Evolutionary conservation across 108 stramenopile genomes (phyloP).

Genomic region (Mayamaea pseudoterrestris): DNA sequence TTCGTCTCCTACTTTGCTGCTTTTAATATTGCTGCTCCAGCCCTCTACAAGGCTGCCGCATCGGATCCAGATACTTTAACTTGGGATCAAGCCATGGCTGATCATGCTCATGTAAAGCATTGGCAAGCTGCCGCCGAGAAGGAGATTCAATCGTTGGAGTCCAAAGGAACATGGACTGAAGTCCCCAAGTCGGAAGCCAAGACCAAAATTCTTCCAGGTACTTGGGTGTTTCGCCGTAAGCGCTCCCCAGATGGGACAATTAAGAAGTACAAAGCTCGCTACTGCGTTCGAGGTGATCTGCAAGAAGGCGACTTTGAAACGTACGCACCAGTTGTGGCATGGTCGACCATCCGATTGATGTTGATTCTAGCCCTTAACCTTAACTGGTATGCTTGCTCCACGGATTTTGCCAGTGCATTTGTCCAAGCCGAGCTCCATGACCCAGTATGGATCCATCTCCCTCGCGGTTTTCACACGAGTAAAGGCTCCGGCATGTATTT

Average conservation of each 20-base stretch:
- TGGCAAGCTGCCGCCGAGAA: neutral
- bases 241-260: conserved; percentile 24
- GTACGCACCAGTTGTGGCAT: conserved; percentile 30
- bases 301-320: conserved; percentile 8
- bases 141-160: neutral
- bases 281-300: conserved; percentile 21
- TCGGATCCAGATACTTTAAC: conserved; percentile 2
- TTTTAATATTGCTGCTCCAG: no score
- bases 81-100: neutral
- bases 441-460: conserved; percentile 12
- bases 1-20: no score
- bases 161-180: conserved; percentile 7
- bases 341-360: conserved; percentile 21
- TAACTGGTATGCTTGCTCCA: conserved; percentile 1
- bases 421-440: conserved; percentile 6
- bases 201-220: conserved; percentile 19
- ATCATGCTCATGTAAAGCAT: neutral
- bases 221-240: conserved; percentile 27
- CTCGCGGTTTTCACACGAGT: conserved; percentile 4
- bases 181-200: conserved; percentile 1
- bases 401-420: conserved; percentile 18
- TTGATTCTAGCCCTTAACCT: conserved; percentile 16
- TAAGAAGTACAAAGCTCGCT: conserved; percentile 32
- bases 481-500: conserved; percentile 8
- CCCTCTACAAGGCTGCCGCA: no score